Conservation (phyloP, 148 eudicot genomes). For the Cornus florida region DNA sequence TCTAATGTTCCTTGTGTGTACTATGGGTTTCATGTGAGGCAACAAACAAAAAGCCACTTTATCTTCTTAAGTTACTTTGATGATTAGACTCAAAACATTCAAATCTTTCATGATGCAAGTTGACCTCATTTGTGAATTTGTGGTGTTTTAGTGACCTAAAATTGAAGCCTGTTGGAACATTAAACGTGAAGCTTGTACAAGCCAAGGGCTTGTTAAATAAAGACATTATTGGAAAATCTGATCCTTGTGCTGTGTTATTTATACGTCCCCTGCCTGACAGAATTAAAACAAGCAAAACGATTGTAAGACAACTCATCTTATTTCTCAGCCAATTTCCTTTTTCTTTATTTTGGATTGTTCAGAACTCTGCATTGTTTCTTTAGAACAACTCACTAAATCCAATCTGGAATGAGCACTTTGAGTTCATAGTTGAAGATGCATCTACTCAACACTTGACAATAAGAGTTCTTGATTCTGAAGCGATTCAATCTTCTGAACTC, state of each 20-base stretch:
- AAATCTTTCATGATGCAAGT: neutral
- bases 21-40: too few species aligned
- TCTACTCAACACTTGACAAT: slow-evolving; percentile 75
- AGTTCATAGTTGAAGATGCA: slow-evolving; percentile 82
- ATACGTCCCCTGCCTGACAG: slow-evolving; percentile 68
- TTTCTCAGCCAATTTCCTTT: neutral
- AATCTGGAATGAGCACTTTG: slow-evolving; percentile 90
- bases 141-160: slow-evolving; percentile 56
- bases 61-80: neutral
- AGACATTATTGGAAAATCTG: slow-evolving; percentile 86
- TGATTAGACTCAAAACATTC: neutral
- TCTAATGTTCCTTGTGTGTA: too few species aligned
- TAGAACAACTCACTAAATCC: slow-evolving; percentile 79
- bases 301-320: slow-evolving; percentile 44
- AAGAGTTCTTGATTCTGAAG: slow-evolving; percentile 84
- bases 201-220: slow-evolving; percentile 79
- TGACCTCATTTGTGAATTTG: neutral
- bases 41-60: neutral
- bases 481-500: slow-evolving; percentile 73
- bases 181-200: slow-evolving; percentile 82
- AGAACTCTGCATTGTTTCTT: slow-evolving; percentile 1
- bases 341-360: slow-evolving; percentile 4
- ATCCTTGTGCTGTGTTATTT: slow-evolving; percentile 74
- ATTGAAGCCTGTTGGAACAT: slow-evolving; percentile 70
- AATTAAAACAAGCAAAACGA: slow-evolving; percentile 66